These are phyloP conservation scores for Chytridiales sp. DNA, from an alignment of 371 early-diverging fungal genomes.

Conservation along the genomic window DNA sequence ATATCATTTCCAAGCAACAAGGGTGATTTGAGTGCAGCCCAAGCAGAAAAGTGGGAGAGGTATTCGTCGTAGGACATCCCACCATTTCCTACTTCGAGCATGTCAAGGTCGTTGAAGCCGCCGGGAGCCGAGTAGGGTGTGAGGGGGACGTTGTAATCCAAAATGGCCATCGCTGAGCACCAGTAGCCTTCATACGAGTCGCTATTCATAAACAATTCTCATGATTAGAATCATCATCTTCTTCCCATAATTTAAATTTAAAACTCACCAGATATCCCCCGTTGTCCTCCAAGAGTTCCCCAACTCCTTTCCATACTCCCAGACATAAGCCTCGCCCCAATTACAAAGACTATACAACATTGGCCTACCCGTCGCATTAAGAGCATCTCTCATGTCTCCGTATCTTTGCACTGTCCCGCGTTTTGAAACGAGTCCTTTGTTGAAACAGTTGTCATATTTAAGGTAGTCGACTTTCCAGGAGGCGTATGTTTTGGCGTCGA, in stretches of 20 bases:
- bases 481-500: slow-evolving; percentile 46
- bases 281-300: slow-evolving; percentile 48
- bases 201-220: slow-evolving; percentile 11
- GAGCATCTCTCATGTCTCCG: slow-evolving; percentile 40
- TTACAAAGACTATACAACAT: slow-evolving; percentile 48
- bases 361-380: slow-evolving; percentile 46
- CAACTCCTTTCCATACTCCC: slow-evolving; percentile 43
- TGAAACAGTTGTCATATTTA: slow-evolving; percentile 52
- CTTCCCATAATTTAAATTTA: slow-evolving; percentile 5
- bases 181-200: slow-evolving; percentile 8
- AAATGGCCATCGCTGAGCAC: slow-evolving; percentile 27
- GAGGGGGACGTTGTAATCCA: slow-evolving; percentile 24
- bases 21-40: slow-evolving; percentile 48
- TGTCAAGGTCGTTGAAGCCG: slow-evolving; percentile 52
- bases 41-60: slow-evolving; percentile 45
- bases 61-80: slow-evolving; percentile 43
- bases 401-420: slow-evolving; percentile 19
- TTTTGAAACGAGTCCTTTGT: slow-evolving; percentile 13
- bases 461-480: slow-evolving; percentile 49
- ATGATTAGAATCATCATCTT: slow-evolving; percentile 1
- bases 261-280: slow-evolving; percentile 35
- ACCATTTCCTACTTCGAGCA: slow-evolving; percentile 54
- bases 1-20: slow-evolving; percentile 44
- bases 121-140: slow-evolving; percentile 36
- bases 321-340: slow-evolving; percentile 47